Conservation (phyloP, 805 yeast genomes). For the Zygosaccharomyces rouxii region DNA sequence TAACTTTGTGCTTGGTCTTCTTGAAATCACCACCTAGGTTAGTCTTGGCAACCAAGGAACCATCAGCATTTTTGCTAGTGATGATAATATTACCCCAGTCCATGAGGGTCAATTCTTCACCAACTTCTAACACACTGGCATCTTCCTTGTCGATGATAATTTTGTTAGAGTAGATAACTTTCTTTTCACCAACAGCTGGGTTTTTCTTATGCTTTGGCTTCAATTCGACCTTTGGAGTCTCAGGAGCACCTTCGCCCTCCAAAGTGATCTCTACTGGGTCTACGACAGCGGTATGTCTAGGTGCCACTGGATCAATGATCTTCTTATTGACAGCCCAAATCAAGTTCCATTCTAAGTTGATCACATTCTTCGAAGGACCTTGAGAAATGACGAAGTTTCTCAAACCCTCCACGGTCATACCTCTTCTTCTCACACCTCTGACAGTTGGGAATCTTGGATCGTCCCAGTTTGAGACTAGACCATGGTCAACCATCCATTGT, state of each 20-base stretch:
- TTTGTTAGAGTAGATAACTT: conserved; percentile 59
- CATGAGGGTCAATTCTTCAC: conserved; percentile 96
- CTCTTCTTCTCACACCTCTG: conserved; percentile 98
- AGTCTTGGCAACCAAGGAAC: conserved; percentile 67
- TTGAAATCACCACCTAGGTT: conserved; percentile 95
- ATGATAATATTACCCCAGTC: conserved; percentile 97
- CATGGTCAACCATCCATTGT: conserved; percentile 97
- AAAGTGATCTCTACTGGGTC: conserved; percentile 69
- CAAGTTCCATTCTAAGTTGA: conserved; percentile 94
- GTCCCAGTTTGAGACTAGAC: conserved; percentile 89
- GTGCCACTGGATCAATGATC: conserved; percentile 94
- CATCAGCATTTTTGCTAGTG: conserved; percentile 62
- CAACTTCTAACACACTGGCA: conserved; percentile 65
- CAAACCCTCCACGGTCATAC: conserved; percentile 98
- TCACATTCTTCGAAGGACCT: conserved; percentile 96
- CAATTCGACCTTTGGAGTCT: conserved; percentile 55
- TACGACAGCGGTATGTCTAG: conserved; percentile 85
- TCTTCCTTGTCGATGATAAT: conserved; percentile 84
- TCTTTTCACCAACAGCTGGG: conserved; percentile 81
- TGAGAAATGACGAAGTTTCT: conserved; percentile 89
- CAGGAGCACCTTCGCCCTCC: conserved; percentile 58
- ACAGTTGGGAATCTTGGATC: conserved; percentile 99
- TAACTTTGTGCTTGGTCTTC: conserved; percentile 89
- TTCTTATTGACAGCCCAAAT: conserved; percentile 98
- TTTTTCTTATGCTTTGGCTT: conserved; percentile 95